Base-by-base conservation (phyloP, 129 eudicot species). In the Saposhnikovia divaricata region DNA sequence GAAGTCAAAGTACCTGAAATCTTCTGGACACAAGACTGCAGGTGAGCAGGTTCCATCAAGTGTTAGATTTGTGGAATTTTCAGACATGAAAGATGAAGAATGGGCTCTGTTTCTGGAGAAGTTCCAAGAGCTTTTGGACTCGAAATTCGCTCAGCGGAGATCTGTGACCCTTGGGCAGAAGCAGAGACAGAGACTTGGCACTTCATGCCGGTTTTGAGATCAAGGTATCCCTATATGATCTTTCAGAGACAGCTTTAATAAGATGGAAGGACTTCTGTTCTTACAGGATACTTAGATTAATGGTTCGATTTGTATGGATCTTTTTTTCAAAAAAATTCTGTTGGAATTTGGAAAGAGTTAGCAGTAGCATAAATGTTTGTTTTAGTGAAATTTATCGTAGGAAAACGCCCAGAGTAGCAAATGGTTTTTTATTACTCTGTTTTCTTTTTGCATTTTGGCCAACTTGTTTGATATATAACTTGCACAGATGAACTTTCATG, bases 21-120 rank as follows among this genome's bases (percentile, higher is more conserved):
- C 93, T 6, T 86, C 89, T 3, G 97, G 97, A 38, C 96, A 84
- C 59, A 75, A 74, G 77, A 81, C 84, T 28, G 48, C 73, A 50
- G 79, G 51, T 18, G 84, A 44, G 63, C 85, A 84, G 25, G 39
- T 78, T 38, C 80, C 83, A 2, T 27, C 34, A 6, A 77, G 80
- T 25, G 78, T 44, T 43, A 76, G 84, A 45, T 81, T 84, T 31
- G 87, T 87, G 34, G 80, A 78, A 9, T 15, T 79, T 23, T 75
- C 74, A 6, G 84, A 84, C 75, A 87, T 87, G 90, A 75, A 47
- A 38, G 80, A 84, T 50, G 89, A 83, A 13, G 84, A 86, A 42
- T 86, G 89, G 89, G 65, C 5, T 3, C 53, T 81, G 21, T 87
- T 87, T 73, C 79, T 78, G 18, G 80, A 72, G 15, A 79, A 78